Evolutionary conservation across 1,284 basidiomycete genomes (phyloP).

Genomic region (Fomitopsis schrenkii): DNA sequence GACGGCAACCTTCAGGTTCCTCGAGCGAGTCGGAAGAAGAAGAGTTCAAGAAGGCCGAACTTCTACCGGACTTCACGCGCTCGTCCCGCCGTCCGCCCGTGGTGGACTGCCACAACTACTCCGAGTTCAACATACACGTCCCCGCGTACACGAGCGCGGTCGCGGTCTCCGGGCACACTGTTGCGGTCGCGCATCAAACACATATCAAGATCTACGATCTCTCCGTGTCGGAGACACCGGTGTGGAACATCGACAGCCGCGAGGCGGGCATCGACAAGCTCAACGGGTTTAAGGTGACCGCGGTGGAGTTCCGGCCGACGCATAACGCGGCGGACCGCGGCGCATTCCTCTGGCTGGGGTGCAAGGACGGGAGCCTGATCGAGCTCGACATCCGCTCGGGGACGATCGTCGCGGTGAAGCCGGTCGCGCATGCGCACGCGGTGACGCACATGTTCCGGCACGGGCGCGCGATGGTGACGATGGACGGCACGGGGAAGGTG

Average conservation of each 20-base stretch:
- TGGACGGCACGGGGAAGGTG: conserved; percentile 83
- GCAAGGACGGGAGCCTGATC: conserved; percentile 82
- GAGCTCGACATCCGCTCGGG: conserved; percentile 75
- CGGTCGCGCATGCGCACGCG: conserved; percentile 59
- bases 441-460: conserved; percentile 74
- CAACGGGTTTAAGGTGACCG: conserved; percentile 70
- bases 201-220: conserved; percentile 68
- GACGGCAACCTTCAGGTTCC: conserved; percentile 43
- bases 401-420: conserved; percentile 50
- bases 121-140: conserved; percentile 49
- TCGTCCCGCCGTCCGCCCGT: conserved; percentile 78
- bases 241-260: conserved; percentile 57
- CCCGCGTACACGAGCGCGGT: conserved; percentile 53
- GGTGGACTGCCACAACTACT: conserved; percentile 38
- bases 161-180: conserved; percentile 57
- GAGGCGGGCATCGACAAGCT: conserved; percentile 49
- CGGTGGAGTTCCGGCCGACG: conserved; percentile 70
- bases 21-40: conserved; percentile 45
- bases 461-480: conserved; percentile 63
- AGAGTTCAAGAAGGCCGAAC: conserved; percentile 42
- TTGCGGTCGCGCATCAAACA: conserved; percentile 59
- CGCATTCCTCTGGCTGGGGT: conserved; percentile 76
- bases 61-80: conserved; percentile 77
- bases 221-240: conserved; percentile 39
- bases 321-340: conserved; percentile 33